A percentile compares a stretch with the other conserved stretches of the same genome.
Evolutionary conservation across 2,329 filamentous ascomycete species (phyloP).

Genomic region (Aurifilum marmelostoma): DNA sequence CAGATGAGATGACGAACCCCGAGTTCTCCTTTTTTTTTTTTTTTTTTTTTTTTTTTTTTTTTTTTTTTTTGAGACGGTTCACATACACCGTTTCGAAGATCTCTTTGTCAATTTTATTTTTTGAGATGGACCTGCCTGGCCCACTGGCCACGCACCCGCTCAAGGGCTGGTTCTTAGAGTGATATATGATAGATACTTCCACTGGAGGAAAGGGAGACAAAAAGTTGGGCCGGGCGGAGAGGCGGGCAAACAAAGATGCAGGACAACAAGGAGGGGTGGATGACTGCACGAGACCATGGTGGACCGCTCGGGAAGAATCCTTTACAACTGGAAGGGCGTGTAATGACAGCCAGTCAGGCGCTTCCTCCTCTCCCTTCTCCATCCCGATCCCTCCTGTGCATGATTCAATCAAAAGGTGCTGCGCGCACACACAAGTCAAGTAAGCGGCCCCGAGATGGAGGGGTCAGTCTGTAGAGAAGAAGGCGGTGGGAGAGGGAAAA

Average conservation of each 20-base stretch:
- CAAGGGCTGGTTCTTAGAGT: too few species aligned
- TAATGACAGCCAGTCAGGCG: neutral
- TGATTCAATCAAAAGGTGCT: neutral
- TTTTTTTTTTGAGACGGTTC: neutral
- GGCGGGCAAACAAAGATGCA: too few species aligned
- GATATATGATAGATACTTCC: too few species aligned
- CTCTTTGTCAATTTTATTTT: too few species aligned
- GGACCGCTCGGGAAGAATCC: too few species aligned
- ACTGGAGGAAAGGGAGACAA: too few species aligned
- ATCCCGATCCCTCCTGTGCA: neutral
- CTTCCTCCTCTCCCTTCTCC: too few species aligned
- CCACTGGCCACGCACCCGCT: neutral
- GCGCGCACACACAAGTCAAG: neutral
- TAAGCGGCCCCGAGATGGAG: too few species aligned
- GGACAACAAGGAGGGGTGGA: too few species aligned
- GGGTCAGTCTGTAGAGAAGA: neutral
- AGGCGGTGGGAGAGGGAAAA: neutral
- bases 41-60: neutral
- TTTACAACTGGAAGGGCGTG: neutral
- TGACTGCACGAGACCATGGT: too few species aligned
- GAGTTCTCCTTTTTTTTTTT: too few species aligned
- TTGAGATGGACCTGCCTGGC: conserved; percentile 1
- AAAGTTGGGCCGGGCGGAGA: too few species aligned
- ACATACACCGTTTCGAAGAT: neutral
- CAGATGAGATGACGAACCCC: neutral